A percentile compares a stretch with the other conserved stretches of the same genome.
Conservation (phyloP, 73 alveolate species). For the Paramecium caudatum region DNA sequence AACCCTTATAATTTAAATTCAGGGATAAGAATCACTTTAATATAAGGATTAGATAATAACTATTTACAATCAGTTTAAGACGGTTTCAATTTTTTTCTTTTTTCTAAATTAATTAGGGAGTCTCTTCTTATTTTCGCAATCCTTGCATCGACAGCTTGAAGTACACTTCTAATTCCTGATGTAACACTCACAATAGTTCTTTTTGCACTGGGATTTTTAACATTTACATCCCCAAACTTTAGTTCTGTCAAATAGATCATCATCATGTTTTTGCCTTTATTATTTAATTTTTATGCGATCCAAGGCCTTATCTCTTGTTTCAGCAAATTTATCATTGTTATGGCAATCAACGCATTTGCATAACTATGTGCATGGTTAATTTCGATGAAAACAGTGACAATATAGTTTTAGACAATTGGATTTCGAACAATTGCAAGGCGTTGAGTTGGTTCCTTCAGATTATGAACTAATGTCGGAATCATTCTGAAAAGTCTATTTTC, state of each 20-base stretch:
- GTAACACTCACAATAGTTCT: slow-evolving; percentile 50
- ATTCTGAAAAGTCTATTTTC: neutral
- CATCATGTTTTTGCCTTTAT: slow-evolving; percentile 25
- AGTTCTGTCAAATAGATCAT: slow-evolving; percentile 1
- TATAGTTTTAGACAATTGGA: slow-evolving; percentile 37
- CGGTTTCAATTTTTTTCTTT: slow-evolving; percentile 1
- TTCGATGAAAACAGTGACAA: slow-evolving; percentile 26
- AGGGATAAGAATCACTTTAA: too few species aligned
- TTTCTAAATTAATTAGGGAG: neutral
- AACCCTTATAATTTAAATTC: too few species aligned
- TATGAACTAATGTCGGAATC: neutral
- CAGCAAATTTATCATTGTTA: neutral
- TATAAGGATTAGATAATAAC: too few species aligned
- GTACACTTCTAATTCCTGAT: slow-evolving; percentile 20
- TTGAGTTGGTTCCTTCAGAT: neutral
- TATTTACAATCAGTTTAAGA: neutral
- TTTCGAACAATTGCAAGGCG: slow-evolving; percentile 39
- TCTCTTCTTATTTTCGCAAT: slow-evolving; percentile 49
- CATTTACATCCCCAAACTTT: slow-evolving; percentile 60
- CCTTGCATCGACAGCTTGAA: slow-evolving; percentile 44
- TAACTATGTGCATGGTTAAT: neutral
- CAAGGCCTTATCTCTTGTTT: neutral
- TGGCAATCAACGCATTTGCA: slow-evolving; percentile 19
- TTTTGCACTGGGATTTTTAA: slow-evolving; percentile 26
- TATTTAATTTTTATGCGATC: slow-evolving; percentile 1